A percentile compares a stretch with the other conserved stretches of the same genome.
Evolutionary conservation across 2,329 filamentous ascomycete species (phyloP).

Genomic region (Pseudovirgaria hyperparasitica): DNA sequence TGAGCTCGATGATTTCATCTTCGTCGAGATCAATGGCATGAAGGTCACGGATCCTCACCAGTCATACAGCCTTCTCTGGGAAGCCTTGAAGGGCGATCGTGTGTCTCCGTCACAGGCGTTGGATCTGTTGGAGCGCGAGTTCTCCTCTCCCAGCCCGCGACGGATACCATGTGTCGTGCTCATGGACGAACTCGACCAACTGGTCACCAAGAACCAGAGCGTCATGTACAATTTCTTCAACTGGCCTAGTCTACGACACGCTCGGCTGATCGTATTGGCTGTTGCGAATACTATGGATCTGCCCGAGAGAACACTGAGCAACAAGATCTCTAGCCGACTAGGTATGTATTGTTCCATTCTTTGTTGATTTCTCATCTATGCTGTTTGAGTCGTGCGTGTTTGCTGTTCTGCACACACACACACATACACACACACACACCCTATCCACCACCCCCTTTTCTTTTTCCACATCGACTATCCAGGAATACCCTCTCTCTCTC

Average conservation of each 20-base stretch:
- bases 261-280: constrained; percentile 84
- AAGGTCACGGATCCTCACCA: constrained; percentile 98
- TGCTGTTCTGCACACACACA: background rate
- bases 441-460: too few species aligned
- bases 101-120: constrained; percentile 86
- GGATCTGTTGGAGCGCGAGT: constrained; percentile 82
- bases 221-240: constrained; percentile 99
- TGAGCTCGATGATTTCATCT: constrained; percentile 95
- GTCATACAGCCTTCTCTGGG: constrained; percentile 89
- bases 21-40: constrained; percentile 99
- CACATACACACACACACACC: too few species aligned
- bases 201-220: constrained; percentile 96
- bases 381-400: background rate
- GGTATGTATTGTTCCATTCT: constrained; percentile 18
- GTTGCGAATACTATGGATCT: constrained; percentile 99
- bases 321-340: constrained; percentile 86
- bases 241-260: constrained; percentile 87
- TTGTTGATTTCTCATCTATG: constrained; percentile 7
- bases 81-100: constrained; percentile 84
- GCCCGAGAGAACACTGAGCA: constrained; percentile 87
- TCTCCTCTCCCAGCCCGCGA: constrained; percentile 78
- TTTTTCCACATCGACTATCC: too few species aligned
- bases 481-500: too few species aligned
- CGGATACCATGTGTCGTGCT: constrained; percentile 90
- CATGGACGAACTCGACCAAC: constrained; percentile 96